Base-by-base conservation (phyloP, 2,329 filamentous ascomycete genomes). In the Hypoxylon sp. region DNA sequence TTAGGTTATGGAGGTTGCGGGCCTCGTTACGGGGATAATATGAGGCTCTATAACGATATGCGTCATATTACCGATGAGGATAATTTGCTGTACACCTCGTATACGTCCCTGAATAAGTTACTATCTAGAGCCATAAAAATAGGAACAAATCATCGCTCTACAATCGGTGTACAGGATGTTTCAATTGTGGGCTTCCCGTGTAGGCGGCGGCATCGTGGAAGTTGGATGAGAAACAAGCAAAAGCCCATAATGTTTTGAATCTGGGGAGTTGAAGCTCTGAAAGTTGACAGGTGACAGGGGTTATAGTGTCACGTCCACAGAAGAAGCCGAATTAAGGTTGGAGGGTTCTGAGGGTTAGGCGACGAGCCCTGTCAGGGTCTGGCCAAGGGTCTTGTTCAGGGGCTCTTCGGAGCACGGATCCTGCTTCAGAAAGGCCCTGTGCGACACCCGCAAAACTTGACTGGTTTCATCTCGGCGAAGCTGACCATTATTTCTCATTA, bases 311-410 rank as follows among this genome's bases (percentile, higher is more conserved):
- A 6, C 5, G 30, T 58, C 50, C 32, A 37, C 39, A 63, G 62
- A 62, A 65, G 71, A 69, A 76, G 74, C 75, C 74, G 75, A 76
- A 76, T 71, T 76, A 76, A 77, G 70, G 73, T 75, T 77, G 52
- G 41, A 64, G 61, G 41, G 62, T 56, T 75, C 77, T 49, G 41
- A 64, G 61, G 41, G 62, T 56, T 63, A 72, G 57, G 67, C 65
- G 67, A 69, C 66, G 37, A 41, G 15, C n/a, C 37, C n/a, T 19
- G n/a, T 19, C 6, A 63, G 66, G 68, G 59, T 60, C 51, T n/a
- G 59, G 30, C 28, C 44, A 65, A 67, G 67, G 63, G 56, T 49
- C 22, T 26, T 43, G 39, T 15, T 15, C 51, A 26, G 28, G 59
- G 59, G 55, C 43, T n/a, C 48, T n/a, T 62, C 65, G 65, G 67